Evolutionary conservation across 345 rosid genomes (phyloP).

Genomic region (Arabis hirsuta): DNA sequence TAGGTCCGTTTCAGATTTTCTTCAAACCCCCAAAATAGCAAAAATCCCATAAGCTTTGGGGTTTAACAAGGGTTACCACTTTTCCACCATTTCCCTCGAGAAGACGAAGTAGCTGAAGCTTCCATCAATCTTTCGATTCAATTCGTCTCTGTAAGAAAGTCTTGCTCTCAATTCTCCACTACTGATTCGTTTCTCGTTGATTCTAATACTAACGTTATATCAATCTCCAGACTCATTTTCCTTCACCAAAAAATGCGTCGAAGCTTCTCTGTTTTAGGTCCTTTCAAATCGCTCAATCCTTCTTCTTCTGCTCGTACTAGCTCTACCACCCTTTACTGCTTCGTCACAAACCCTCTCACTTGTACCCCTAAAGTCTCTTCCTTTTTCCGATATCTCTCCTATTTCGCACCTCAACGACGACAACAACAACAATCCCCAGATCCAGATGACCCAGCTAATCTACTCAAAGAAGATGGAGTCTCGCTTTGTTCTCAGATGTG

Average conservation of each 20-base stretch:
- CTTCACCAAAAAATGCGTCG: constrained; percentile 55
- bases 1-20: neutral
- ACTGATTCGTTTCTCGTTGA: neutral
- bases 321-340: constrained; percentile 28
- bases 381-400: constrained; percentile 57
- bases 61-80: constrained; percentile 37
- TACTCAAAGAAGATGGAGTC: constrained; percentile 92
- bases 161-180: neutral
- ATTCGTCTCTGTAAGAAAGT: constrained; percentile 28
- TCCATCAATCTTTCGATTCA: neutral
- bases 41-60: constrained; percentile 15
- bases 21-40: neutral
- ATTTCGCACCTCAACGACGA: constrained; percentile 56
- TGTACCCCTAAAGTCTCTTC: constrained; percentile 37
- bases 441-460: constrained; percentile 80
- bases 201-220: neutral
- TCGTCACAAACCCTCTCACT: constrained; percentile 33
- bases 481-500: constrained; percentile 96
- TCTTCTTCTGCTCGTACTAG: constrained; percentile 25
- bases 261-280: constrained; percentile 45
- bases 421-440: constrained; percentile 63
- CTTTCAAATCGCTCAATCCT: constrained; percentile 42
- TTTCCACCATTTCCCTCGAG: constrained; percentile 32
- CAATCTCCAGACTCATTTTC: constrained; percentile 10
- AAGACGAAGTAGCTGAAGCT: constrained; percentile 10